These are phyloP conservation scores for Pseudozyma sp. DNA, from an alignment of 1,284 basidiomycete species.

Conservation along the genomic window DNA sequence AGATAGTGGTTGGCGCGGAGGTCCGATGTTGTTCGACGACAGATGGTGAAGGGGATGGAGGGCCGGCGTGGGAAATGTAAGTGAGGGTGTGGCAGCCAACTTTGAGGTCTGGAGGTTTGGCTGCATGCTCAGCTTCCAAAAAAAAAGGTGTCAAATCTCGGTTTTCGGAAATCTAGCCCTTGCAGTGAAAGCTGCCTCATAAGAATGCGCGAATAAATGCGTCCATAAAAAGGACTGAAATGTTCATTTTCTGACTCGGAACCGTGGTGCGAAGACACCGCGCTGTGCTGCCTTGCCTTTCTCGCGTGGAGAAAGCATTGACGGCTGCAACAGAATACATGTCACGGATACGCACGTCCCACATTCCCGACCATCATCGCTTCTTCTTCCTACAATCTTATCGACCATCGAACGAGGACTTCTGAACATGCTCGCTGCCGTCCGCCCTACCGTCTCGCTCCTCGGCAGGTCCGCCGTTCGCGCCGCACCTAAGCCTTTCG, in stretches of 20 bases:
- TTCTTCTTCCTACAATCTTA: not conserved
- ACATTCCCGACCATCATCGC: constrained; percentile 14
- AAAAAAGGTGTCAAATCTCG: constrained; percentile 1
- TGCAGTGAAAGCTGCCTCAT: not conserved
- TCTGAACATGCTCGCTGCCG: constrained; percentile 30
- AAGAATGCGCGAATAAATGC: no score
- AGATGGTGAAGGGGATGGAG: not conserved
- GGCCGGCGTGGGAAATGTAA: not conserved
- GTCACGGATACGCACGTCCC: constrained; percentile 10
- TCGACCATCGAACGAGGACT: not conserved
- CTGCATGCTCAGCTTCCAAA: constrained; percentile 1
- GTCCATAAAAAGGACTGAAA: not conserved
- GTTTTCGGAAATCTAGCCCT: constrained; percentile 1
- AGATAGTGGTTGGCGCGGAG: not conserved
- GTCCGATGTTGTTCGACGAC: not conserved
- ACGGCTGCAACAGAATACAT: not conserved
- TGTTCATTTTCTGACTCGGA: not conserved
- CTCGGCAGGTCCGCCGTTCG: constrained; percentile 34
- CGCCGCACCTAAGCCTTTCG: constrained; percentile 36
- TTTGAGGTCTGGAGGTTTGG: no score
- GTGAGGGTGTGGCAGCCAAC: not conserved
- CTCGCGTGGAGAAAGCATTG: no score
- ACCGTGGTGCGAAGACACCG: not conserved
- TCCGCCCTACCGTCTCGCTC: constrained; percentile 30
- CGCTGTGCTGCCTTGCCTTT: not conserved